These are phyloP conservation scores for Fusarium virguliforme DNA, from an alignment of 2,329 filamentous ascomycete genomes.

Conservation along the genomic window DNA sequence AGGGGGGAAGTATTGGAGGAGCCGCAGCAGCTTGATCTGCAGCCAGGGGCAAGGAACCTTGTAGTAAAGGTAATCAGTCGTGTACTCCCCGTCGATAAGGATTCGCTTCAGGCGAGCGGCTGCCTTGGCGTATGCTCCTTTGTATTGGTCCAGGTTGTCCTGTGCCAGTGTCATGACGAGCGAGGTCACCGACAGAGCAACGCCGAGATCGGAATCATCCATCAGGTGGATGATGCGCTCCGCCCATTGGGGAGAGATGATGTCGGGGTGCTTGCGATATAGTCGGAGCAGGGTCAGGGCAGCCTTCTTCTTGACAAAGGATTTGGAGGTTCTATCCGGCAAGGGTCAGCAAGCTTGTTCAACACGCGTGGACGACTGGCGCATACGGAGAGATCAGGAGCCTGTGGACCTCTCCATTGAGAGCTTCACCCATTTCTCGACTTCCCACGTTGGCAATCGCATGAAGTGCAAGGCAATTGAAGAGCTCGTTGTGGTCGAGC, in stretches of 20 bases:
- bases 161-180: conserved; percentile 95
- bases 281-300: conserved; percentile 92
- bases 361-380: conserved; percentile 7
- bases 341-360: conserved; percentile 26
- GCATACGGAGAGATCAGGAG: conserved; percentile 94
- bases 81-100: conserved; percentile 90
- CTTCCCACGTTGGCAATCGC: conserved; percentile 98
- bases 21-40: conserved; percentile 91
- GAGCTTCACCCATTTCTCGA: conserved; percentile 95
- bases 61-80: conserved; percentile 96
- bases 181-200: conserved; percentile 95
- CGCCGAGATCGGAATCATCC: conserved; percentile 95
- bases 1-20: conserved; percentile 98
- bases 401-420: conserved; percentile 92
- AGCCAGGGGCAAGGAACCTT: conserved; percentile 99
- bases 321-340: conserved; percentile 76
- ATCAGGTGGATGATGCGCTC: conserved; percentile 99
- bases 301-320: conserved; percentile 99
- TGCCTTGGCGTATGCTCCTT: conserved; percentile 93
- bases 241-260: conserved; percentile 96
- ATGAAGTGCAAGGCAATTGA: conserved; percentile 96
- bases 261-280: conserved; percentile 94
- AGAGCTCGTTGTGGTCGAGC: conserved; percentile 94
- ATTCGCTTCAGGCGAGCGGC: conserved; percentile 91
- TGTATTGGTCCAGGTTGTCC: conserved; percentile 95